Evolutionary conservation across 2,329 filamentous ascomycete species (phyloP), one percentile per base, ranked within the genome.

Genomic region (Colletotrichum tofieldiae): DNA sequence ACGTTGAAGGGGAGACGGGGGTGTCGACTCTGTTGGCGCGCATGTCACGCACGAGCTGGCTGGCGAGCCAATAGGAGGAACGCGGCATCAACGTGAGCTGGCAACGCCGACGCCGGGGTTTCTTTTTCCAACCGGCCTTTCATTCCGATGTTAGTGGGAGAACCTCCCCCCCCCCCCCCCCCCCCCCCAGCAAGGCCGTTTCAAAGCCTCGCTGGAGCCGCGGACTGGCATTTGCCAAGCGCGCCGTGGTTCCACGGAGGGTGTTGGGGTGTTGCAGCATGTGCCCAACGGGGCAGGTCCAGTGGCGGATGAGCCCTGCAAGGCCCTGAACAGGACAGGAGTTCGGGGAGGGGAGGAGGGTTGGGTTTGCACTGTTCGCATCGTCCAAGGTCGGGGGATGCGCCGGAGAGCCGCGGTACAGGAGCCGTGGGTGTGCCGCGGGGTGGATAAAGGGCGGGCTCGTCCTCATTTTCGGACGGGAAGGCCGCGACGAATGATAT

Each of bases 311-410:
- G 47, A 63, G 60, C 47, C 47, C 45, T 39, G 60, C 47, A 37
- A 52, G 23, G 23, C 16, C 60, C 35, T 39, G 35, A 41, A 63
- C 35, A 37, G 60, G 60, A 52, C 47, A 52, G 35, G 45, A 41
- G 60, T 51, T 63, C 45, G 60, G 39, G 60, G 14, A 20, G 32
- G 39, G 35, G 20, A 41, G 23, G 4, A 16, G 18, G 45, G 29
- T 26, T 23, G 43, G 29, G 45, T 37, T 39, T 39, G 60, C 32
- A 39, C 60, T 37, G 29, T 63, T 32, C 47, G 52, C 61, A 39
- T 67, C 56, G 66, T 51, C 66, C 52, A 56, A 51, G 29, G 32
- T 41, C 54, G 67, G 67, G 37, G 51, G 62, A 41, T 70, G 54
- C 41, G 56, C 62, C 67, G 45, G 32, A 29, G 54, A 43, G 45